Evolutionary conservation across 2,329 filamentous ascomycete species (phyloP), one percentile per base, ranked within the genome.

Genomic region (Fusarium xyrophilum): DNA sequence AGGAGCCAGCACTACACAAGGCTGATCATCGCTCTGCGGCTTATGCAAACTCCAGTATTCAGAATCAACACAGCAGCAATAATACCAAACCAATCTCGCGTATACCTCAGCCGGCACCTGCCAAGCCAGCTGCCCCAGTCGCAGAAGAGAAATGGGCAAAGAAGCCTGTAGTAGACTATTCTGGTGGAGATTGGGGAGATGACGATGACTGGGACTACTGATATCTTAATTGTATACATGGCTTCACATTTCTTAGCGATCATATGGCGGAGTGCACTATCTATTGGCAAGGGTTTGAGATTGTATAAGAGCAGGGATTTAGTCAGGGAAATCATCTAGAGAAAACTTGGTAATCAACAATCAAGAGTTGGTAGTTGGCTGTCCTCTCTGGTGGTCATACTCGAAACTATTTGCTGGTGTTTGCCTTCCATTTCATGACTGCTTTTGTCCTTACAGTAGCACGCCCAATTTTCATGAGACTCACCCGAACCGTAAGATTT

Each of bases 201-300:
- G 71, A 74, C 4, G 72, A 74, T 38, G 72, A 74, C 23, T 74
- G 72, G 72, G 57, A 69, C 23, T 74, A 74, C 58, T 74, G 47
- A 63, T 43, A n/a, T 42, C 19, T 54, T 30, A 17, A 38, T 39
- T 65, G 38, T 60, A 53, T 10, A 36, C 38, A 40, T 14, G 5
- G 27, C 33, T n/a, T 60, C 28, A 40, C 33, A 44, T 51, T 57
- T 64, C 27, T 60, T 48, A 70, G 55, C 51, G 40, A 48, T 54
- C 54, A 56, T 61, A 36, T 52, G 67, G 51, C 43, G 67, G 50
- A 40, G 30, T 35, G 19, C n/a, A 52, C 35, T 21, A 47, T 67
- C n/a, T 53, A 39, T 32, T 65, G n/a, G 38, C 44, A 52, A 53
- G 17, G 35, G 14, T 39, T 59, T 43, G 4, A 64, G 55, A 57